Percentiles rank a stretch among this genome's conserved stretches.
Conservation (phyloP, 352 stramenopile genomes). For the Elongisporangium anandrum region DNA sequence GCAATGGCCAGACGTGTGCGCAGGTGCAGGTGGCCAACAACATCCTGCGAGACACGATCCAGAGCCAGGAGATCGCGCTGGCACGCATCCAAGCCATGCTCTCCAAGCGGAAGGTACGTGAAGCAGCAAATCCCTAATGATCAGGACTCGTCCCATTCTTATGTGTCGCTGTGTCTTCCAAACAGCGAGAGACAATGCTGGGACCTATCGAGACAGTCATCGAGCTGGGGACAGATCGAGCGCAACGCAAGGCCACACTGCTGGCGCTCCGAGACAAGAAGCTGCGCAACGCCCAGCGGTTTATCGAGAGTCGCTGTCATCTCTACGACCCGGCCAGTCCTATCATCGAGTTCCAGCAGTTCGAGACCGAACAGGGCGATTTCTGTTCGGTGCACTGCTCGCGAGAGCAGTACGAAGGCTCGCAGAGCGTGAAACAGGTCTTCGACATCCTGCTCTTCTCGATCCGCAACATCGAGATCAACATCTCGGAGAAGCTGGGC, state of each 20-base stretch:
- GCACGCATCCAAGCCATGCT: constrained; percentile 23
- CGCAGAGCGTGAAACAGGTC: constrained; percentile 32
- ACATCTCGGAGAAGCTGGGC: constrained; percentile 47
- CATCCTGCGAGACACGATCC: constrained; percentile 19
- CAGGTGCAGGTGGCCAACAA: constrained; percentile 10
- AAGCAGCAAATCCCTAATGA: constrained; percentile 8
- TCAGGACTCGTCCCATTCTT: not conserved
- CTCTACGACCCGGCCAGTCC: constrained; percentile 14
- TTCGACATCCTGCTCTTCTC: constrained; percentile 51
- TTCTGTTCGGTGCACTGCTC: constrained; percentile 41
- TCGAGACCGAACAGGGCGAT: constrained; percentile 36
- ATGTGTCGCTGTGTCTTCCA: not conserved
- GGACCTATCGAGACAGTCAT: constrained; percentile 34
- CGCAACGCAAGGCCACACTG: constrained; percentile 16
- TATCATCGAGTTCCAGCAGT: constrained; percentile 28
- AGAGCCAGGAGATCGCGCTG: constrained; percentile 20
- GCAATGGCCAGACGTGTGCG: constrained; percentile 3
- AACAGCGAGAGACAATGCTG: constrained; percentile 4
- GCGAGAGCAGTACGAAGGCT: constrained; percentile 36
- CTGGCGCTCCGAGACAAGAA: constrained; percentile 20
- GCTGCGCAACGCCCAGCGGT: constrained; percentile 15
- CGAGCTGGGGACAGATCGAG: constrained; percentile 20
- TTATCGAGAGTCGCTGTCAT: constrained; percentile 15
- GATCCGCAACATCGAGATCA: constrained; percentile 57
- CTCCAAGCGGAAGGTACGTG: constrained; percentile 4